phyloP scores from a whole-genome alignment of 164 flowering plant species.

The Vitis vinifera region ASM3070453v1 NC_081815.1:1478001-1478500 shows the following conservation, averaged over 20 bases:
- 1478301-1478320: too few relatives aligned
- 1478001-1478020: conserved; percentile 46
- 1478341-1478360: too few relatives aligned
- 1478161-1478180: conserved; percentile 55
- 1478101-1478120: conserved; percentile 32
- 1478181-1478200: conserved; percentile 50
- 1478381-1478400: too few relatives aligned
- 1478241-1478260: conserved; percentile 59
- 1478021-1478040: conserved; percentile 69
- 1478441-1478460: too few relatives aligned
- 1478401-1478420: too few relatives aligned
- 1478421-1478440: too few relatives aligned
- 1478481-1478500: too few relatives aligned
- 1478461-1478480: too few relatives aligned
- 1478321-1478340: too few relatives aligned
- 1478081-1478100: conserved; percentile 54
- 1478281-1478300: conserved; percentile 40
- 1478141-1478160: conserved; percentile 2
- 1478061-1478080: conserved; percentile 53
- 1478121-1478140: conserved; percentile 30
- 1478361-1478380: too few relatives aligned
- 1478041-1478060: conserved; percentile 45
- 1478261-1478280: conserved; percentile 31
- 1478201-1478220: conserved; percentile 40
- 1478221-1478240: conserved; percentile 26